phyloP scores from a whole-genome alignment of 345 rosid species.

The Anastatica hierochuntica region DNA sequence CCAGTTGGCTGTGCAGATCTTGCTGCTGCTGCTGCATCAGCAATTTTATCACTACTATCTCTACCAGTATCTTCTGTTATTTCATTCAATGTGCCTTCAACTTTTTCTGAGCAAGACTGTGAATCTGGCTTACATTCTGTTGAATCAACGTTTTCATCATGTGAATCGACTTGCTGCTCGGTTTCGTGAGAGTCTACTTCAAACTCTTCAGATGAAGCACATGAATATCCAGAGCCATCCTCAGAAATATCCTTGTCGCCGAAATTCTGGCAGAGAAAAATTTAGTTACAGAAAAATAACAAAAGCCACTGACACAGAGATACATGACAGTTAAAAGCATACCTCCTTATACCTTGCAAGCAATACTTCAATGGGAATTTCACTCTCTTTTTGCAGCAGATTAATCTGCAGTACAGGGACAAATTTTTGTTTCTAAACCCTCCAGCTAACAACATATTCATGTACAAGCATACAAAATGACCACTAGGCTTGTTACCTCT shows the following conservation, averaged over 20 bases:
- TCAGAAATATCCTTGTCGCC: slow-evolving; percentile 47
- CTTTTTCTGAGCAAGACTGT: slow-evolving; percentile 29
- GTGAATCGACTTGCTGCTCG: slow-evolving; percentile 32
- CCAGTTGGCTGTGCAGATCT: slow-evolving; percentile 99
- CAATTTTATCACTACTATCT: slow-evolving; percentile 60
- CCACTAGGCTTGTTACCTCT: slow-evolving; percentile 46
- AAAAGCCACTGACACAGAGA: slow-evolving; percentile 11
- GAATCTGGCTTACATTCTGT: slow-evolving; percentile 24
- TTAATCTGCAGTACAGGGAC: slow-evolving; percentile 49
- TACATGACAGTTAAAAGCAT: slow-evolving; percentile 31
- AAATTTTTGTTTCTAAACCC: slow-evolving; percentile 12
- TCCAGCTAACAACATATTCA: slow-evolving; percentile 7
- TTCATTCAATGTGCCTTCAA: slow-evolving; percentile 29
- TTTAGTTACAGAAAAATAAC: slow-evolving; percentile 18
- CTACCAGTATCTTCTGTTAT: slow-evolving; percentile 30
- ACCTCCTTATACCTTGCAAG: slow-evolving; percentile 97
- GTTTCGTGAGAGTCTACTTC: slow-evolving; percentile 35
- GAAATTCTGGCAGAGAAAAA: slow-evolving; percentile 43
- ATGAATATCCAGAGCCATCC: slow-evolving; percentile 59
- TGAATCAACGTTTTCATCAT: slow-evolving; percentile 32
- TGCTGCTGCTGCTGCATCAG: slow-evolving; percentile 99
- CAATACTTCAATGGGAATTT: slow-evolving; percentile 75
- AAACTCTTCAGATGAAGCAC: slow-evolving; percentile 49
- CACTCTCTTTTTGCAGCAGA: slow-evolving; percentile 83
- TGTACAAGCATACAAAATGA: slow-evolving; percentile 11